phyloP scores from a whole-genome alignment of 1,284 basidiomycete species.

The Ustilago trichophora region DNA sequence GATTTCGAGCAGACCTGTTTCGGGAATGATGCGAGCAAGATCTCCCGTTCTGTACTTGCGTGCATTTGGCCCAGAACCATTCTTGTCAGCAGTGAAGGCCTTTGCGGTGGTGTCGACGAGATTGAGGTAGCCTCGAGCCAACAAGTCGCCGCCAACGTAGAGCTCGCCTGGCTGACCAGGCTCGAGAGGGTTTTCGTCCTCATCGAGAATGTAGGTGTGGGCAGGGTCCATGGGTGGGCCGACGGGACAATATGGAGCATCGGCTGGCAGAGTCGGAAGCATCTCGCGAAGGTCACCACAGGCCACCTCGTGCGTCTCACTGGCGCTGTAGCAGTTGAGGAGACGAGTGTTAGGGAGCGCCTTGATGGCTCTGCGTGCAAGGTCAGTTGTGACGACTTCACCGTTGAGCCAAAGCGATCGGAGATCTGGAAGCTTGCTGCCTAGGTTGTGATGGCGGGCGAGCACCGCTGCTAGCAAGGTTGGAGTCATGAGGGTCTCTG shows the following conservation, averaged over 20 bases:
- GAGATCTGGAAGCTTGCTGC: slow-evolving; percentile 52
- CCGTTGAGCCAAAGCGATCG: slow-evolving; percentile 65
- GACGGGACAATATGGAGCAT: slow-evolving; percentile 57
- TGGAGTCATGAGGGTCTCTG: slow-evolving; percentile 66
- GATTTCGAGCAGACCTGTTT: slow-evolving; percentile 59
- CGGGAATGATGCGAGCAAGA: slow-evolving; percentile 54
- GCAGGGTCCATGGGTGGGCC: slow-evolving; percentile 57
- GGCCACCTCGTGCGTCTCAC: slow-evolving; percentile 65
- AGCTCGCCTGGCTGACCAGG: slow-evolving; percentile 57
- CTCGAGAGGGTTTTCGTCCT: slow-evolving; percentile 48
- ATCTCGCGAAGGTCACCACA: slow-evolving; percentile 58
- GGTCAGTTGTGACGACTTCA: slow-evolving; percentile 64
- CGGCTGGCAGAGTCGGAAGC: slow-evolving; percentile 19
- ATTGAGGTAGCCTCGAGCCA: slow-evolving; percentile 65
- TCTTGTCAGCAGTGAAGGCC: slow-evolving; percentile 55
- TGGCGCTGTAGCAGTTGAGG: slow-evolving; percentile 65
- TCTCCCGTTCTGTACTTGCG: slow-evolving; percentile 65
- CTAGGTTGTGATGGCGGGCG: slow-evolving; percentile 50
- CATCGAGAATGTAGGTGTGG: slow-evolving; percentile 63
- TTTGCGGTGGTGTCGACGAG: slow-evolving; percentile 60
- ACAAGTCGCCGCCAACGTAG: slow-evolving; percentile 61
- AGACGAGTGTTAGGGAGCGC: slow-evolving; percentile 60
- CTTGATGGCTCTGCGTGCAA: slow-evolving; percentile 55
- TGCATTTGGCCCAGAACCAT: slow-evolving; percentile 19
- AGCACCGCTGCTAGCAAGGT: slow-evolving; percentile 63